Percentiles rank a stretch among this genome's conserved stretches.
phyloP scores from a whole-genome alignment of 208 protist species.

The Trypanosoma lewisi region DNA sequence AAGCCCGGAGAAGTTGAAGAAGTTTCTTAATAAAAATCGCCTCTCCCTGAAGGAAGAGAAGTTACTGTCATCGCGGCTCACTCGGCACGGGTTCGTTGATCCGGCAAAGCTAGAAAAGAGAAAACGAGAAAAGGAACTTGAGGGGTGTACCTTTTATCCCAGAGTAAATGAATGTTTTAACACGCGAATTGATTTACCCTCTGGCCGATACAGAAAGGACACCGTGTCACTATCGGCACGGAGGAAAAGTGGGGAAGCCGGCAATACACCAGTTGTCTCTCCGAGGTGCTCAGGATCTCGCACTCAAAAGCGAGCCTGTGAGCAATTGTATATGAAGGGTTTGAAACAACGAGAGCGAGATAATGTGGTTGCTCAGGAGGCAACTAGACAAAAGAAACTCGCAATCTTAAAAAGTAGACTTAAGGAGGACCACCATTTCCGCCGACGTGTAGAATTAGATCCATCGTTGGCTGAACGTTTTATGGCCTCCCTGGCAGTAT shows the following conservation, averaged over 20 bases:
- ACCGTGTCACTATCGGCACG: not conserved
- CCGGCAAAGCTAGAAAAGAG: constrained; percentile 37
- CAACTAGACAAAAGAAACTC: constrained; percentile 36
- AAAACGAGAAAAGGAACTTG: constrained; percentile 18
- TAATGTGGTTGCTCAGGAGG: constrained; percentile 33
- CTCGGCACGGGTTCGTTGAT: constrained; percentile 36
- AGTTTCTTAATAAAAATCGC: constrained; percentile 31
- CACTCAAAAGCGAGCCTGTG: constrained; percentile 31
- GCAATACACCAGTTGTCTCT: constrained; percentile 4
- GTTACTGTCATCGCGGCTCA: constrained; percentile 35
- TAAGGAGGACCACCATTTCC: constrained; percentile 81
- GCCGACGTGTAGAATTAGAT: constrained; percentile 81
- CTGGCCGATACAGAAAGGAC: not conserved
- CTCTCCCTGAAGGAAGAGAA: constrained; percentile 42
- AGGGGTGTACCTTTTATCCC: constrained; percentile 31
- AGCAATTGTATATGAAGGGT: constrained; percentile 50
- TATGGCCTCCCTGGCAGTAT: constrained; percentile 77
- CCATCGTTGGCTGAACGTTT: constrained; percentile 73
- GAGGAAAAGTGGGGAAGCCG: not conserved
- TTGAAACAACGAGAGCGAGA: constrained; percentile 24
- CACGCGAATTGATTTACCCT: not conserved
- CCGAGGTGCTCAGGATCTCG: constrained; percentile 3
- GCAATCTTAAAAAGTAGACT: constrained; percentile 63
- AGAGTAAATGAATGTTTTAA: constrained; percentile 13
- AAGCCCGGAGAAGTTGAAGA: constrained; percentile 14